A percentile compares a stretch with the other conserved stretches of the same genome.
Conservation (phyloP, 768 basidiomycete genomes). For the Hericium coralloides region DNA sequence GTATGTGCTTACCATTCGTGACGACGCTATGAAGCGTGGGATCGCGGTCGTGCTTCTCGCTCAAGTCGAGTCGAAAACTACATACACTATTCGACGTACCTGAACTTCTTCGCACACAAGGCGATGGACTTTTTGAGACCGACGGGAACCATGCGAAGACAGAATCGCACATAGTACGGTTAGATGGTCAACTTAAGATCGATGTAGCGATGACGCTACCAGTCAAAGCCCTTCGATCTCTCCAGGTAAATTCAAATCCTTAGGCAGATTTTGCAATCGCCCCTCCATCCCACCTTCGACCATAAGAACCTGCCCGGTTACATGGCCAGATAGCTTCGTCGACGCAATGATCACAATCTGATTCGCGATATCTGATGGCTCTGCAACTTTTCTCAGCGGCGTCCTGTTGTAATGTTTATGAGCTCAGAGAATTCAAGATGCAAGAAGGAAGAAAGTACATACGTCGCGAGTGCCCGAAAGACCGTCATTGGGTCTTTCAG, state of each 20-base stretch:
- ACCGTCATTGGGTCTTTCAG: slow-evolving; percentile 46
- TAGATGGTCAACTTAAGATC: too few relatives aligned
- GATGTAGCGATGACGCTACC: too few relatives aligned
- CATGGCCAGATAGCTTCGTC: slow-evolving; percentile 53
- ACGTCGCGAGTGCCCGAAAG: slow-evolving; percentile 63
- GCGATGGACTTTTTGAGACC: too few relatives aligned
- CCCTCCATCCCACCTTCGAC: slow-evolving; percentile 79
- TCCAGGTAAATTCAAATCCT: slow-evolving; percentile 21
- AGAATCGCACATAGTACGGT: too few relatives aligned
- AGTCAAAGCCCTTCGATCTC: background rate
- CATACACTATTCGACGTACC: too few relatives aligned
- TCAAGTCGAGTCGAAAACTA: too few relatives aligned
- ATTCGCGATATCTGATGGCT: slow-evolving; percentile 52
- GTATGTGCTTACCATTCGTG: too few relatives aligned
- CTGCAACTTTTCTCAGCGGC: slow-evolving; percentile 61
- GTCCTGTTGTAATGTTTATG: slow-evolving; percentile 30
- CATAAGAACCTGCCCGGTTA: slow-evolving; percentile 64
- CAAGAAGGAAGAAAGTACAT: slow-evolving; percentile 17
- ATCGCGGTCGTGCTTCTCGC: too few relatives aligned
- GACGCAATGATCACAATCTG: slow-evolving; percentile 60
- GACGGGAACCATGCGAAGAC: too few relatives aligned
- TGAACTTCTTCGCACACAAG: too few relatives aligned
- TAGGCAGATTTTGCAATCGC: slow-evolving; percentile 33
- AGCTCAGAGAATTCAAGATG: background rate
- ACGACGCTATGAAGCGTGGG: too few relatives aligned